Base-by-base conservation (phyloP, 352 stramenopile genomes). In the Phytophthora pinifolia region DNA sequence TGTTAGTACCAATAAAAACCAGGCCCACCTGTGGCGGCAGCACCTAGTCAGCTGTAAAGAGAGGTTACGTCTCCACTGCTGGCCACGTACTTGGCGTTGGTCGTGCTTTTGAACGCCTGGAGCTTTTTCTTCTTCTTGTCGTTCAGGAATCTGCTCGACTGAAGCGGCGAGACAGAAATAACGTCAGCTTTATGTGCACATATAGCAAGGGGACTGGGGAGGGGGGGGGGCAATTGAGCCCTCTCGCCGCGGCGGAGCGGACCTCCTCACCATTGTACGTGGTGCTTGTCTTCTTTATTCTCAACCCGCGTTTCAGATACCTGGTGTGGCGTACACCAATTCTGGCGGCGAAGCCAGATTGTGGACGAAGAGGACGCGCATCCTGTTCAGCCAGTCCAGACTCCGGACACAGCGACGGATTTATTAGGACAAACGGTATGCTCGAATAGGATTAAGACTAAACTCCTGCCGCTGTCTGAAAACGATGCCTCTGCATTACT, bases 91-190 rank as follows among this genome's bases (percentile, higher is more conserved):
- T 67, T 64, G 46, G 76, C 66, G 53, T 89, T 91, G 39, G 81
- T 91, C 30, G 78, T 91, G 70, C 63, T 88, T 51, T 82, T 84
- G 54, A 91, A 91, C 5, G 67, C 76, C 44, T 74, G 62, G 43
- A 90, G 54, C 57, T 87, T n/a, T n/a, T n/a, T 90, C 38, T 88
- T 75, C 59, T 79, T 86, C 67, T 90, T 88, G 61, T 88, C 77
- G 25, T 50, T 68, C 32, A 75, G 58, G 20, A 83, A 72, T 48
- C 72, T 79, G 33, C 59, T 64, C 33, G 67, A 75, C 72, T 79
- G 33, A 18, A 29, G 33, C 12, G 27, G 18, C 7, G 18, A 20
- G 18, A 54, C 27, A 51, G 41, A 38, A 46, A 30, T 4, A 13
- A 32, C 25, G 6, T 29, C 25, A 29, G 25, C 4, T 29, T 29